Base-by-base conservation (phyloP, 768 basidiomycete species). In the Boletales sp. region DNA sequence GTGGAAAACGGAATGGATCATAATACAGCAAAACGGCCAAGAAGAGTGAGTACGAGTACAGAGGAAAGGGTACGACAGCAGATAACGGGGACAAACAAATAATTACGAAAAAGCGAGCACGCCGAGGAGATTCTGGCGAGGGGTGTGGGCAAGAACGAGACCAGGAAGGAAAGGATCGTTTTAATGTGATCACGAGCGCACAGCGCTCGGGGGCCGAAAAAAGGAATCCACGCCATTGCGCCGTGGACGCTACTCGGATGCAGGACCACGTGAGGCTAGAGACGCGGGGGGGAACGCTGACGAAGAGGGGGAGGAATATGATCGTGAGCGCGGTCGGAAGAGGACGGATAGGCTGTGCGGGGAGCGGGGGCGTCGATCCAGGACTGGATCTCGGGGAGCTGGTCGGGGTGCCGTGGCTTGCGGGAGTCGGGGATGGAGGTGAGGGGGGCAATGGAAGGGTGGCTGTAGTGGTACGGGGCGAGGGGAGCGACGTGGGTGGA, bases 401-500 rank as follows among this genome's bases (percentile, higher is more conserved):
- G 71, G 55, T 70, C 72, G 4, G 63, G 59, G 51, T 69, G 65
- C 31, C 67, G 66, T 36, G 63, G 46, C 44, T 63, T 63, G 43
- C 69, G 62, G 25, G 62, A 62, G 51, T 73, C 73, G 44, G 66
- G 59, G 43, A 70, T 70, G 28, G 69, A 64, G 8, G 67, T 53
- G 11, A 76, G 63, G 14, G 79, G 78, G 41, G 80, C 75, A 60
- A 78, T 74, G 37, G 74, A 75, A 53, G 77, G 77, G 69, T 79
- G 79, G 45, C 69, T 72, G 53, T 80, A 80, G 50, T 77, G 75
- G 57, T 77, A 75, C 21, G 74, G 75, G 10, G 74, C 71, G 42
- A 77, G 70, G 21, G 71, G 63, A 19, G 68, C 60, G 44, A 67
- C 64, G 30, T 71, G 70, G 33, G 68, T 62, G 33, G 72, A 70